Percentiles rank a stretch among this genome's conserved stretches.
Conservation (phyloP, 352 stramenopile species). For the Pythium rishiriense region DNA sequence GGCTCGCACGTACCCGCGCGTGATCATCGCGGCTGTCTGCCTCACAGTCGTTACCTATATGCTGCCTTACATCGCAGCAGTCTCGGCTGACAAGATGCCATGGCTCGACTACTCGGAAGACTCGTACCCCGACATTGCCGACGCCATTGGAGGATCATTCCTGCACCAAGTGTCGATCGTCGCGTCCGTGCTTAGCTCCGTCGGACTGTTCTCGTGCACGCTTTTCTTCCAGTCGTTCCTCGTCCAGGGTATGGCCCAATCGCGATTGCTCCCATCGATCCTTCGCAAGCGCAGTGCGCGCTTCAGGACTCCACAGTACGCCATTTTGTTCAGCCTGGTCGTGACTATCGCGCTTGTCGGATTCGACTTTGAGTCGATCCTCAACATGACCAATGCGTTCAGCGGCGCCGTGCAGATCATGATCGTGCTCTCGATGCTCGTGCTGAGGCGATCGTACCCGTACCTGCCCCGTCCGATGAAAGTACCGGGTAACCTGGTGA, state of each 20-base stretch:
- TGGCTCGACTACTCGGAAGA: conserved; percentile 24
- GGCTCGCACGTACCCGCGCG: conserved; percentile 35
- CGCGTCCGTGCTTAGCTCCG: conserved; percentile 55
- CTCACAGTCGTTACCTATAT: conserved; percentile 44
- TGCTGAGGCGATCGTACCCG: conserved; percentile 47
- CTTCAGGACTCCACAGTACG: conserved; percentile 25
- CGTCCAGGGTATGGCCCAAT: conserved; percentile 57
- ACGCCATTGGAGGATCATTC: conserved; percentile 54
- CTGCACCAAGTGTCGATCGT: conserved; percentile 59
- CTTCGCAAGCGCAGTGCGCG: conserved; percentile 46
- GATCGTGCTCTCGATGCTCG: conserved; percentile 39
- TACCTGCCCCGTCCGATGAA: conserved; percentile 5
- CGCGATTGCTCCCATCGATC: conserved; percentile 63
- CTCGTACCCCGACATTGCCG: conserved; percentile 17
- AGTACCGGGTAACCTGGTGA: conserved; percentile 2
- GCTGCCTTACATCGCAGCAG: conserved; percentile 18
- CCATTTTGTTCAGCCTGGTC: conserved; percentile 17
- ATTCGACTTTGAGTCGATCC: conserved; percentile 48
- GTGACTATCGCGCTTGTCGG: conserved; percentile 16
- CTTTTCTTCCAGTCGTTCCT: conserved; percentile 88
- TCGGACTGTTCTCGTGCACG: conserved; percentile 84
- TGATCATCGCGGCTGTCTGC: conserved; percentile 74
- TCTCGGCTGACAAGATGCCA: conserved; percentile 11
- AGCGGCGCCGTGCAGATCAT: conserved; percentile 10
- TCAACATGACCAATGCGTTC: conserved; percentile 31